These are phyloP conservation scores for Yamadazyma aaseri DNA, from an alignment of 1,139 yeast species.

Conservation along the genomic window DNA sequence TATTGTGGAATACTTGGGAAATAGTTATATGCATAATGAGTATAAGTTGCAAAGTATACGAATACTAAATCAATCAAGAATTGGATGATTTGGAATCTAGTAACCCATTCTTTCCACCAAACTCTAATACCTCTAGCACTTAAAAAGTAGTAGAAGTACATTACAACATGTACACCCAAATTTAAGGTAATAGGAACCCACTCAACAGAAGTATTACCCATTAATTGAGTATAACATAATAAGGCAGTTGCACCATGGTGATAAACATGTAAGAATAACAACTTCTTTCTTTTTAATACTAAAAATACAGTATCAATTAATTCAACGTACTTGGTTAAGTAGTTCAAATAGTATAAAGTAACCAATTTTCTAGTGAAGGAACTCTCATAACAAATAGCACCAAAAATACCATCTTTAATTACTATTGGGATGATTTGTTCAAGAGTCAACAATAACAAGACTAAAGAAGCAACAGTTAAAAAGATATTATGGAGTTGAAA, in stretches of 20 bases:
- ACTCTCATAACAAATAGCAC: constrained; percentile 75
- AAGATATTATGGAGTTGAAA: constrained; percentile 74
- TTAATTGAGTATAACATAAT: constrained; percentile 89
- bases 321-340: constrained; percentile 77
- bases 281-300: constrained; percentile 87
- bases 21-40: constrained; percentile 64
- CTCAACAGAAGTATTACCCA: constrained; percentile 86
- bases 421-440: constrained; percentile 90
- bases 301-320: constrained; percentile 89
- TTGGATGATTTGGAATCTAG: constrained; percentile 93
- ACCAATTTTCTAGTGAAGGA: constrained; percentile 89
- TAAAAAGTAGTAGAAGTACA: constrained; percentile 98
- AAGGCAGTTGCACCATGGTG: constrained; percentile 99
- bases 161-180: constrained; percentile 90
- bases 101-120: constrained; percentile 99
- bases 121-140: constrained; percentile 92
- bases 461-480: constrained; percentile 68
- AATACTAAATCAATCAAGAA: constrained; percentile 85
- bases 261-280: constrained; percentile 88
- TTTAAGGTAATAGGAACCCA: constrained; percentile 94
- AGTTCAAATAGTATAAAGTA: constrained; percentile 76
- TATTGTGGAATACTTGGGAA: constrained; percentile 67
- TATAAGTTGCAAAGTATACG: constrained; percentile 90
- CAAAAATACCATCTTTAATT: constrained; percentile 72
- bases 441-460: constrained; percentile 62